Conservation (phyloP, 2,329 filamentous ascomycete species). For the Nothopassalora personata region DNA sequence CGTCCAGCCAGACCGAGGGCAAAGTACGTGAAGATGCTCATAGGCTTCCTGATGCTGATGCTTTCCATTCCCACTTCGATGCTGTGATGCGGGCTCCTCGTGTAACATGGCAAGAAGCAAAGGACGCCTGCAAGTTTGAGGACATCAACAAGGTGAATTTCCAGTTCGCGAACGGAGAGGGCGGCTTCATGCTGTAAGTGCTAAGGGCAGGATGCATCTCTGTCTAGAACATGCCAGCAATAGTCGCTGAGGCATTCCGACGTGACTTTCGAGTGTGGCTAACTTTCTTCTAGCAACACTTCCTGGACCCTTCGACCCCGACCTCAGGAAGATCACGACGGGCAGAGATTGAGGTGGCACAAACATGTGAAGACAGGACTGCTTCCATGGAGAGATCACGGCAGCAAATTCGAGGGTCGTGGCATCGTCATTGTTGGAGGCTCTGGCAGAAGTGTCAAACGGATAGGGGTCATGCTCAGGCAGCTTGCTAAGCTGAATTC, state of each 20-base stretch:
- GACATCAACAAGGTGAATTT: constrained; percentile 12
- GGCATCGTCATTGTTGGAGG: constrained; percentile 33
- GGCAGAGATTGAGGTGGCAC: constrained; percentile 19
- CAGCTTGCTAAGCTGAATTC: constrained; percentile 17
- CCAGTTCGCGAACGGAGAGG: constrained; percentile 11
- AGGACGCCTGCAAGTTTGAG: constrained; percentile 6
- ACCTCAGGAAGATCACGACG: constrained; percentile 15
- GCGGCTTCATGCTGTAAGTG: not conserved
- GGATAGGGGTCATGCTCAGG: constrained; percentile 24
- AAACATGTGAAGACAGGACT: constrained; percentile 16
- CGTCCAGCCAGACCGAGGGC: not conserved
- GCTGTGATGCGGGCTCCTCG: constrained; percentile 7
- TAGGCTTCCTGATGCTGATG: constrained; percentile 7
- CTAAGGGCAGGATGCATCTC: too few relatives aligned
- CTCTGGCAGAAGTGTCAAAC: constrained; percentile 16
- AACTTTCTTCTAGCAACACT: not conserved
- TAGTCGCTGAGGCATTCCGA: too few relatives aligned
- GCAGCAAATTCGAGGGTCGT: constrained; percentile 24
- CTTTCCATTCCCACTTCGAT: constrained; percentile 10
- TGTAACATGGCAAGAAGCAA: constrained; percentile 4
- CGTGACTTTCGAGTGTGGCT: too few relatives aligned
- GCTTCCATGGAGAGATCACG: constrained; percentile 15
- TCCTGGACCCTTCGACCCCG: constrained; percentile 7
- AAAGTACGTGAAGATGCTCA: constrained; percentile 5
- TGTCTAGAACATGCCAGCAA: too few relatives aligned